Evolutionary conservation across 2,329 filamentous ascomycete genomes (phyloP), one percentile per base, ranked within the genome.

Genomic region (Aspergillus hortae): DNA sequence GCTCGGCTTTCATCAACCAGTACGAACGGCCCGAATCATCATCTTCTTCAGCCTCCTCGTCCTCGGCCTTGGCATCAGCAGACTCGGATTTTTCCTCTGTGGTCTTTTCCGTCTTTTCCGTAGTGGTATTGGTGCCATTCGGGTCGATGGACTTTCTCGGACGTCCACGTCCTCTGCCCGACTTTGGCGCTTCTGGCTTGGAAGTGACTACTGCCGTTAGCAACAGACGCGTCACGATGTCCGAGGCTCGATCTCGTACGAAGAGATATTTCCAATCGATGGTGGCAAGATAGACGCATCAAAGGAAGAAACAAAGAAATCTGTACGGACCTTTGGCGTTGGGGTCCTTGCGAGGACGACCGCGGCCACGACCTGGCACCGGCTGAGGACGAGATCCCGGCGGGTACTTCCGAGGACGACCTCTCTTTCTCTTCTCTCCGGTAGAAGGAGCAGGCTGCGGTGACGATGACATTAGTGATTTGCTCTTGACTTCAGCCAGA

Each of bases 1-100:
- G 92, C 73, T 99, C 89, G 0, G 89, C 89, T 74, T 92, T 94
- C 80, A 94, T 82, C 30, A 94, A 80, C 88, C 89, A 92, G 71
- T 88, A 91, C 70, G 78, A 77, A 43, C 67, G 69, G 15, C 60
- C 55, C 32, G 61, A 56, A 10, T 43, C 25, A 15, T 62, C 60
- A 14, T 61, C 53, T 15, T 61, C 53, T 5, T 54, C 45, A 17
- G 51, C n/a, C 23, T 62, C 53, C 6, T 56, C 46, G 15, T 51
- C n/a, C 21, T 62, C 56, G 32, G 61, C 55, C 23, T 61, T 58
- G 5, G 42, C 40, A 6, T 56, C 52, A 19, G 50, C 32, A 19
- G 52, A 35, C 11, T 54, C 47, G 27, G 56, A 56, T 46, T 65
- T 60, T 33, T 59, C 43, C 21, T 61, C 46, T 30, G 52, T 23